A percentile compares a stretch with the other conserved stretches of the same genome.
These are phyloP conservation scores for Thinopyrum elongatum DNA, from an alignment of 176 grass and related monocot species.

Conservation along the genomic window DNA sequence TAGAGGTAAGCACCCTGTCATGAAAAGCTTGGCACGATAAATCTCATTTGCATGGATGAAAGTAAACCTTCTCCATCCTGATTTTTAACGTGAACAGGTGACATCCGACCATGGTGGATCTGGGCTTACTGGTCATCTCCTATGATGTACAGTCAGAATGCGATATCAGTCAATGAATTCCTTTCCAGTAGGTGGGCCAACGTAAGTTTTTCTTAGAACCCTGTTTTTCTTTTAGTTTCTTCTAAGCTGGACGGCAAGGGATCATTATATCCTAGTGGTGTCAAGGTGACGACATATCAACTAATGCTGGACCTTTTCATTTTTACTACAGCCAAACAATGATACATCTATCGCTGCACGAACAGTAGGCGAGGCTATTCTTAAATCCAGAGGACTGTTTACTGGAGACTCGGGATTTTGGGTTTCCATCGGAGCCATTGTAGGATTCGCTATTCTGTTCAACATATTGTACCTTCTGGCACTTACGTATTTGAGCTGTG, in stretches of 20 bases:
- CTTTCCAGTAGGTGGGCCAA: conserved; percentile 69
- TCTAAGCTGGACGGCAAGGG: neutral
- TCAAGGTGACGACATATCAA: neutral
- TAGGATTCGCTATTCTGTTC: conserved; percentile 65
- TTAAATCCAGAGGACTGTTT: conserved; percentile 82
- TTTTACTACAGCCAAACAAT: conserved; percentile 59
- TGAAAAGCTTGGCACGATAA: neutral
- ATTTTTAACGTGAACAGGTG: conserved; percentile 42
- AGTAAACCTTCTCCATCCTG: conserved; percentile 11
- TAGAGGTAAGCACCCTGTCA: neutral
- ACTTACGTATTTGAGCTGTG: conserved; percentile 67
- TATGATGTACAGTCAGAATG: conserved; percentile 81
- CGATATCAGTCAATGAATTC: conserved; percentile 80
- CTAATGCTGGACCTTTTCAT: conserved; percentile 5
- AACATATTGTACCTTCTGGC: conserved; percentile 53
- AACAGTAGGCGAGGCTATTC: conserved; percentile 73
- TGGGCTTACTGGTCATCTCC: conserved; percentile 93
- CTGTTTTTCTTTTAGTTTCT: neutral
- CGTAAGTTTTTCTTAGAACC: conserved; percentile 46
- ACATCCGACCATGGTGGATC: conserved; percentile 91
- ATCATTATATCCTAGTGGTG: conserved; percentile 5
- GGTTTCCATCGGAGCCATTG: conserved; percentile 66
- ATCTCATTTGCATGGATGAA: neutral
- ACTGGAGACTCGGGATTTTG: conserved; percentile 54
- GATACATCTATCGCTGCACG: conserved; percentile 48